These are phyloP conservation scores for Crassisporium funariophilum DNA, from an alignment of 768 basidiomycete genomes.

Conservation along the genomic window DNA sequence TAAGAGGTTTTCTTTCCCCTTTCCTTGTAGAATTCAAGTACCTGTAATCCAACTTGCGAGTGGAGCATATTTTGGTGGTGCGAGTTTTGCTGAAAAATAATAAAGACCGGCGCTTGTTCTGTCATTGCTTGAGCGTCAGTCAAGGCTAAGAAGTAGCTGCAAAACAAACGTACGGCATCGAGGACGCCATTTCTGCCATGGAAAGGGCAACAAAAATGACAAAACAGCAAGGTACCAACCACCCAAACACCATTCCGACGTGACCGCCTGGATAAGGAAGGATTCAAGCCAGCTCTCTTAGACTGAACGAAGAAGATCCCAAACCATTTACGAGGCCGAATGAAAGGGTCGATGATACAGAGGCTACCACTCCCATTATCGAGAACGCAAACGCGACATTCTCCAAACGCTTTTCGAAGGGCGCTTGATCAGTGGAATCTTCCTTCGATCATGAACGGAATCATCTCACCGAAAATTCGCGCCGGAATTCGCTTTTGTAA, in stretches of 20 bases:
- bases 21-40: too few species aligned
- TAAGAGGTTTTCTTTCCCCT: too few species aligned
- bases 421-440: not conserved
- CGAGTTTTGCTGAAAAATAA: constrained; percentile 77
- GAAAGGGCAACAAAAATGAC: constrained; percentile 68
- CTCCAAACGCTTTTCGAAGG: constrained; percentile 48
- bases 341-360: constrained; percentile 64
- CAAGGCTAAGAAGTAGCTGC: not conserved
- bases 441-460: not conserved
- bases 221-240: constrained; percentile 71
- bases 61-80: constrained; percentile 60
- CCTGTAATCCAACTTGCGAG: constrained; percentile 38
- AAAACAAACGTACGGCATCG: constrained; percentile 63
- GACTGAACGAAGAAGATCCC: constrained; percentile 10
- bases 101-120: constrained; percentile 81
- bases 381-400: constrained; percentile 69
- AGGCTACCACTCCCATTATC: constrained; percentile 74
- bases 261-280: constrained; percentile 59
- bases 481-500: constrained; percentile 72
- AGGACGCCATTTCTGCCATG: constrained; percentile 73
- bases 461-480: constrained; percentile 65
- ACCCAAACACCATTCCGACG: constrained; percentile 77
- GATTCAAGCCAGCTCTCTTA: constrained; percentile 1
- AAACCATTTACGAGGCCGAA: constrained; percentile 66
- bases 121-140: not conserved